Evolutionary conservation across 73 alveolate genomes (phyloP).

Genomic region (Paraurostyla sp.): DNA sequence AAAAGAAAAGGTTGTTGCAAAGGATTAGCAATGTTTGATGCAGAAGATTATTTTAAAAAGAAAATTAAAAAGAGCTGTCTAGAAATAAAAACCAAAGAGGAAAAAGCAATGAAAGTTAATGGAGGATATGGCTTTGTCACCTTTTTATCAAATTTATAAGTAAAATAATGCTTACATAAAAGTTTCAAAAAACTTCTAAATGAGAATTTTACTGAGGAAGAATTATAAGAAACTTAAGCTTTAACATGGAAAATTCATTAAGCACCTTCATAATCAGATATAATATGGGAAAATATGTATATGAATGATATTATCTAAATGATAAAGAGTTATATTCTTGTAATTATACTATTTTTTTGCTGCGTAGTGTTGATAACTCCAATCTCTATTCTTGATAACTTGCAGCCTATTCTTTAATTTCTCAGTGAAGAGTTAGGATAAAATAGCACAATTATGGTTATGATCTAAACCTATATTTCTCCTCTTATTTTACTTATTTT

Average conservation of each 20-base stretch:
- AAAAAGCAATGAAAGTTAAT: background rate
- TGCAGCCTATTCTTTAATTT: background rate
- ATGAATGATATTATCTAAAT: background rate
- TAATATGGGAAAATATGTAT: conserved; percentile 31
- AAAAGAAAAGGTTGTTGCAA: conserved; percentile 10
- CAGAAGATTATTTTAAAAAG: conserved; percentile 26
- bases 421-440: background rate
- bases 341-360: background rate
- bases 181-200: background rate
- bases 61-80: conserved; percentile 42
- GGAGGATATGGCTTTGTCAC: conserved; percentile 56
- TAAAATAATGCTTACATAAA: conserved; percentile 1
- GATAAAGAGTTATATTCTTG: background rate
- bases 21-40: conserved; percentile 21
- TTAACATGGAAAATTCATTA: background rate
- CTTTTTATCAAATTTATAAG: conserved; percentile 27
- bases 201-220: background rate
- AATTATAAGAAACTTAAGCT: background rate
- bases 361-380: conserved; percentile 45
- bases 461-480: background rate
- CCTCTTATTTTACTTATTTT: conserved; percentile 22
- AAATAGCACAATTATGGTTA: background rate
- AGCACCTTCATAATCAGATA: conserved; percentile 62
- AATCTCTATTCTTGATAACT: conserved; percentile 31
- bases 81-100: background rate